phyloP scores from a whole-genome alignment of 2,329 filamentous ascomycete species.

The Teratosphaeria epicoccoides region DNA sequence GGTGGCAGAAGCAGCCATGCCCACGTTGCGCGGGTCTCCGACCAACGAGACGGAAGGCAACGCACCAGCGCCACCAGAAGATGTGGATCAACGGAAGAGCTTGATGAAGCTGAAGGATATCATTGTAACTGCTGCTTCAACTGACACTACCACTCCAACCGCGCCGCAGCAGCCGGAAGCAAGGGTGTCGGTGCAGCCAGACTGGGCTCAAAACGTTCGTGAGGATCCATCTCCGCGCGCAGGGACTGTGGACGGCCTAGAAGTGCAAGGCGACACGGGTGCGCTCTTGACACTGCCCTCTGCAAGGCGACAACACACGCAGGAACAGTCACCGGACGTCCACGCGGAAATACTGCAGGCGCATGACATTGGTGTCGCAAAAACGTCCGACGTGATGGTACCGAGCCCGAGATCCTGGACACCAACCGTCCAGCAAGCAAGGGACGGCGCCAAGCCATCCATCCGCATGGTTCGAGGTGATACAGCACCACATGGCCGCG shows the following conservation, averaged over 20 bases:
- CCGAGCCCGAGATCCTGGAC: background rate
- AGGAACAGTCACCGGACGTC: background rate
- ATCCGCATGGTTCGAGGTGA: constrained; percentile 6
- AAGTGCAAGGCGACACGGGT: background rate
- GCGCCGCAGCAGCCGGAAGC: background rate
- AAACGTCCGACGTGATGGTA: constrained; percentile 2
- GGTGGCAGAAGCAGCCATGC: constrained; percentile 6
- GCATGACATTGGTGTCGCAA: constrained; percentile 5
- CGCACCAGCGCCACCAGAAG: constrained; percentile 1
- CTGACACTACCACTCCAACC: background rate
- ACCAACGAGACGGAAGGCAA: background rate
- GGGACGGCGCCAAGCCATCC: constrained; percentile 7
- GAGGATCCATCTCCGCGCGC: background rate
- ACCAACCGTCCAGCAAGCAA: constrained; percentile 8
- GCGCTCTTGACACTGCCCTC: constrained; percentile 1
- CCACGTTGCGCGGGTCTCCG: constrained; percentile 1
- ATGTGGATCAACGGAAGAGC: constrained; percentile 12
- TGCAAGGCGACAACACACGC: constrained; percentile 6
- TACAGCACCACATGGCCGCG: background rate
- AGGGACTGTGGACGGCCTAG: background rate
- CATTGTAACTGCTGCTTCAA: constrained; percentile 3
- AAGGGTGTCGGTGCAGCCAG: background rate
- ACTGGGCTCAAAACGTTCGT: background rate
- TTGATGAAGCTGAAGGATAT: constrained; percentile 13
- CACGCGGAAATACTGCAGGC: background rate